Evolutionary conservation across 2,329 filamentous ascomycete genomes (phyloP).

Genomic region (Cercospora berteroae): DNA sequence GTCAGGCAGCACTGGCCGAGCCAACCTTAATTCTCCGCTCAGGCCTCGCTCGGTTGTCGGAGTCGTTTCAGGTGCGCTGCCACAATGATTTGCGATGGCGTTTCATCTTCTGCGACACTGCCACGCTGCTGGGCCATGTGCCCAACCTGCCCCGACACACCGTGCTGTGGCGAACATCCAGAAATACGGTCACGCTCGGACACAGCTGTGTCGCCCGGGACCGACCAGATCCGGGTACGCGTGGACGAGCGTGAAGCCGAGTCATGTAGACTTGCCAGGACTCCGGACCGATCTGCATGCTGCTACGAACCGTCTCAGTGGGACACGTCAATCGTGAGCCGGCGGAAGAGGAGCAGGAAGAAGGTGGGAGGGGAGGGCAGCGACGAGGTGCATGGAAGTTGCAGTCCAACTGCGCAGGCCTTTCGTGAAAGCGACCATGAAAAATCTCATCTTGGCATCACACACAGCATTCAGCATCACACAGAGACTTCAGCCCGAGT

Average conservation of each 20-base stretch:
- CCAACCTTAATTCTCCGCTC: neutral
- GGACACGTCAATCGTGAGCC: neutral
- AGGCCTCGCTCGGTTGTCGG: slow-evolving; percentile 3
- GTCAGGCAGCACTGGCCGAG: neutral
- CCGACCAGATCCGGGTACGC: neutral
- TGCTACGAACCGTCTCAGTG: neutral
- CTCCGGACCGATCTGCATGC: neutral
- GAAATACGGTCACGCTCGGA: neutral
- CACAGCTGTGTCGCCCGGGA: neutral
- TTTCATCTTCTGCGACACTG: slow-evolving; percentile 2
- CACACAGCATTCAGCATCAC: neutral
- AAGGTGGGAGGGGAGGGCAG: neutral
- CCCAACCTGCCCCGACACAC: neutral
- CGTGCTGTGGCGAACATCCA: neutral
- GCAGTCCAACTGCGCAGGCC: neutral
- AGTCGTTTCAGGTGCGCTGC: slow-evolving; percentile 2
- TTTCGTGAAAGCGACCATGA: neutral
- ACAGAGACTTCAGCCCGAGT: neutral
- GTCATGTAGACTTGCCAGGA: neutral
- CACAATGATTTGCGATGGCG: neutral
- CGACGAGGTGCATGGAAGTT: neutral
- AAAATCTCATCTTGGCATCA: neutral
- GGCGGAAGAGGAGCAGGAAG: neutral
- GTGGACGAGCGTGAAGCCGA: neutral
- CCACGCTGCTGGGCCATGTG: neutral